These are phyloP conservation scores for Tritrichomonas foetus DNA, from an alignment of 208 protist genomes.

Conservation along the genomic window DNA sequence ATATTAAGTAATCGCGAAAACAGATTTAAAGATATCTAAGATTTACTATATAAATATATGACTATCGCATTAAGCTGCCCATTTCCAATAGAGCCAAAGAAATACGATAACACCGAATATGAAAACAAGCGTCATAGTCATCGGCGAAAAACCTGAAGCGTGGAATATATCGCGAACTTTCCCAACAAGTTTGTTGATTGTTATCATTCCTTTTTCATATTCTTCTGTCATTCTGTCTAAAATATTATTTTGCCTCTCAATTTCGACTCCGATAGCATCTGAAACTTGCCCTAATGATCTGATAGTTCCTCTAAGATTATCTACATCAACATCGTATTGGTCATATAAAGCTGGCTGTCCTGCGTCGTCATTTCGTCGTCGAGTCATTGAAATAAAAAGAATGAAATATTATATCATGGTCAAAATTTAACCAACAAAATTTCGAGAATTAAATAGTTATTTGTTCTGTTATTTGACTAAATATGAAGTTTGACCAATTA, in stretches of 20 bases:
- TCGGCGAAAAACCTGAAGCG: neutral
- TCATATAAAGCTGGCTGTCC: neutral
- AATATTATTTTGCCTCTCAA: neutral
- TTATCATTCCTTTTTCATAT: neutral
- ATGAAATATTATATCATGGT: too few species aligned
- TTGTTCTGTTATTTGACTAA: too few species aligned
- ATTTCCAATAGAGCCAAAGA: conserved; percentile 21
- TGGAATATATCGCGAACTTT: neutral
- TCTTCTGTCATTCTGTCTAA: neutral
- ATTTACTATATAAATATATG: too few species aligned
- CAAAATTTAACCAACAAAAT: too few species aligned
- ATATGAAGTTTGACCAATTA: too few species aligned
- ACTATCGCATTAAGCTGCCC: neutral
- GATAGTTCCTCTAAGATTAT: neutral
- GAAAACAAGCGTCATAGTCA: neutral
- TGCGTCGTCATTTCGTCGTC: too few species aligned
- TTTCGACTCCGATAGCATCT: neutral
- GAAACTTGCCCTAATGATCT: neutral
- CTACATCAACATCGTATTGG: neutral
- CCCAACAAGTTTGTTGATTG: neutral
- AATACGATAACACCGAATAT: neutral
- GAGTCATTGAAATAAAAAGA: too few species aligned
- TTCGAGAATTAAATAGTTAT: too few species aligned
- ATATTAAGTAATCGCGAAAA: too few species aligned
- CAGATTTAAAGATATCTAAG: too few species aligned